Evolutionary conservation across 2,329 filamentous ascomycete species (phyloP).

Genomic region (Aspergillus terreus): DNA sequence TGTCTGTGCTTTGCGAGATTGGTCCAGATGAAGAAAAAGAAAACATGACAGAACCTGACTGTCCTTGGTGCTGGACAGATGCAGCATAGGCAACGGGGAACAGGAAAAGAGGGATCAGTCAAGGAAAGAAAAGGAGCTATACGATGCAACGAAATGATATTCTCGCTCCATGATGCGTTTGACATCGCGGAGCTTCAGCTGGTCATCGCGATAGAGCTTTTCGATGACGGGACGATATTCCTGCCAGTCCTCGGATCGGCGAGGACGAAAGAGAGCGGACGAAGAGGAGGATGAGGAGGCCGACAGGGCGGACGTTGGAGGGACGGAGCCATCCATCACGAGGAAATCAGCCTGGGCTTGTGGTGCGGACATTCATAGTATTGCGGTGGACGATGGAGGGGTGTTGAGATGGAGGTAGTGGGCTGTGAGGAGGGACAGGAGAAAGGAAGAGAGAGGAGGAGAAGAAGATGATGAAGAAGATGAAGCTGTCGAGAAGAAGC

Average conservation of each 20-base stretch:
- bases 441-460: neutral
- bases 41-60: constrained; percentile 2
- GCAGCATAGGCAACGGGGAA: too few species aligned
- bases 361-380: constrained; percentile 17
- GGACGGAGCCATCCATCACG: constrained; percentile 23
- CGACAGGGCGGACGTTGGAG: constrained; percentile 18
- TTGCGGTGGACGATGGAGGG: constrained; percentile 3
- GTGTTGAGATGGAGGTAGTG: neutral
- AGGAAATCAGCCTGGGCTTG: constrained; percentile 7
- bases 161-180: constrained; percentile 35
- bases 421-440: neutral
- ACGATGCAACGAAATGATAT: constrained; percentile 36
- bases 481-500: neutral
- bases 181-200: constrained; percentile 34
- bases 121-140: constrained; percentile 12
- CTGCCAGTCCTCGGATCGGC: constrained; percentile 36
- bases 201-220: constrained; percentile 32
- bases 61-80: neutral
- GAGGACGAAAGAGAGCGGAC: constrained; percentile 28
- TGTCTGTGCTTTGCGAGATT: constrained; percentile 3
- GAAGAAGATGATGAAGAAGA: neutral
- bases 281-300: constrained; percentile 15
- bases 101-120: neutral
- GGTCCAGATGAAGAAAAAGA: constrained; percentile 5
- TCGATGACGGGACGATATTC: constrained; percentile 33